Percentiles rank a stretch among this genome's conserved stretches.
Conservation (phyloP, 164 flowering plant genomes). For the Aristolochia californica region DNA sequence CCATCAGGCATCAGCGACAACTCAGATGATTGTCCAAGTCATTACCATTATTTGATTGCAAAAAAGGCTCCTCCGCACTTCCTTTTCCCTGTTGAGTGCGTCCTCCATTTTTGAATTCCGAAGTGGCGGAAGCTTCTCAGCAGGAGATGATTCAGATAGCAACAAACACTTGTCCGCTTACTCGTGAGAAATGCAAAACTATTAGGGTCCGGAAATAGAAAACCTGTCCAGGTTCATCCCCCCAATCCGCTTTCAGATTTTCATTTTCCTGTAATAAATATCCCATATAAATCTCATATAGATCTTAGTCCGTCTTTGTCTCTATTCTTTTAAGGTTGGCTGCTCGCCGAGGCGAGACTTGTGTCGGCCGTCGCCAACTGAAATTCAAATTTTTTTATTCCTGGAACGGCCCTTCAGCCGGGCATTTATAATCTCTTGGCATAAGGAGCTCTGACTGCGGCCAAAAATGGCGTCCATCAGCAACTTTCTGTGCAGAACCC, state of each 20-base stretch:
- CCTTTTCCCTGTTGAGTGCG: too few species aligned
- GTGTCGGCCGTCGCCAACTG: conserved; percentile 1
- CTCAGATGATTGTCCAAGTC: too few species aligned
- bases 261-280: background rate
- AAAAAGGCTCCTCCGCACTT: too few species aligned
- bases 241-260: background rate
- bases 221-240: conserved; percentile 9
- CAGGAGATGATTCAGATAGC: too few species aligned
- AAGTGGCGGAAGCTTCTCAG: too few species aligned
- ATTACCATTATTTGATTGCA: too few species aligned
- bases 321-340: background rate
- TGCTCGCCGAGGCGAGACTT: too few species aligned
- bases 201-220: background rate
- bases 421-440: background rate
- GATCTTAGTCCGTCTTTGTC: too few species aligned
- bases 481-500: conserved; percentile 9
- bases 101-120: too few species aligned
- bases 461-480: conserved; percentile 21
- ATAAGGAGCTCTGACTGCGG: conserved; percentile 2
- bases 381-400: background rate
- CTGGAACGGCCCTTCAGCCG: background rate
- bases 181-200: background rate
- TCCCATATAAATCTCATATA: too few species aligned
- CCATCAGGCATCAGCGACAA: too few species aligned
- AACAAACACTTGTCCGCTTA: too few species aligned